Base-by-base conservation (phyloP, 148 eudicot species). In the Rhododendron simsii region DNA sequence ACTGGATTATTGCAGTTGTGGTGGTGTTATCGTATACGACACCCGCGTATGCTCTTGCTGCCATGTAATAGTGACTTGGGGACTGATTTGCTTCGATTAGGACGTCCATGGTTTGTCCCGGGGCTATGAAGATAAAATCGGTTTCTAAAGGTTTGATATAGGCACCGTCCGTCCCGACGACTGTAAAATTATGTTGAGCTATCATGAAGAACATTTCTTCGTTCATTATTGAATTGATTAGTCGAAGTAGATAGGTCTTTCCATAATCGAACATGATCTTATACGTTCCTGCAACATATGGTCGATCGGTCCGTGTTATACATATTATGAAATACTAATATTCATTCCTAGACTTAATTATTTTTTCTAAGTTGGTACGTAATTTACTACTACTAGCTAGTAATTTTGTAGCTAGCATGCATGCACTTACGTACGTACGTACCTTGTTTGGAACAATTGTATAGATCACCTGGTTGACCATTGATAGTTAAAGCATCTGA, bases 81-180 rank as follows among this genome's bases (percentile, higher is more conserved):
- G 39, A 21, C 73, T 87, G 89, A 84, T 87, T 57, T 45, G 91
- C 87, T 1, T 65, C 78, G 30, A 87, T 45, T 16, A 89, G 79
- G 7, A 87, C 30, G 47, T 89, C 91, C 89, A 89, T 84, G 80
- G 90, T 84, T 75, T 89, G 90, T 30, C 90, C 88, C 2, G 88
- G 87, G 44, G 88, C 77, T 79, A 89, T 89, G 78, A 87, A 78
- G 78, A 89, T 87, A 73, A 73, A 86, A 50, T 51, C 75, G 35
- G 88, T 89, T 9, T 12, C 71, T 16, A 89, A 15, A 28, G 90
- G 90, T 39, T 89, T 89, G 50, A 82, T 81, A 71, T 89, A 86
- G 50, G 87, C 86, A 0, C 71, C 88, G 65, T 89, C 90, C 44
- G 67, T 39, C 4, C 81, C 90, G 10, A 87, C 90, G 1, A 89